Evolutionary conservation across 352 stramenopile species (phyloP), one percentile per base, ranked within the genome.

Genomic region (Pythium coloratum): DNA sequence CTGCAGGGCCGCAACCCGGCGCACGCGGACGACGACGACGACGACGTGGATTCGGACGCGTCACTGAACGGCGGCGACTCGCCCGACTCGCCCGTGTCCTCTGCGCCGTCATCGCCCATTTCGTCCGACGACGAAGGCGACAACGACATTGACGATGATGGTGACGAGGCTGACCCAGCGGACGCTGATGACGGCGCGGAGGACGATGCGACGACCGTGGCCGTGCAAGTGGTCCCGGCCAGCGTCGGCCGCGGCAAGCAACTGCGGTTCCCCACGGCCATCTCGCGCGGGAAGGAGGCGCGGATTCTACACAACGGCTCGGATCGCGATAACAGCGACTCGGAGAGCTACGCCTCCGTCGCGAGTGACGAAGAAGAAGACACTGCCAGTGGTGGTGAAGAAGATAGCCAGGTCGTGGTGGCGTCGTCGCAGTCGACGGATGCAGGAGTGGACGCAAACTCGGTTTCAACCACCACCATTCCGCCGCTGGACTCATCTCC

Each of bases 161-260:
- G 38, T 16, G 62, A 71, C 6, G 55, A 56, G 4, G 51, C 38
- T 8, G 57, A 73, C 44, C 47, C 42, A 54, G 67, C 53, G 6
- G 40, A 67, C 14, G 49, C 60, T 18, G 49, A 60, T 24, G 70
- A 55, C 40, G 70, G 73, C 42, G 61, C 32, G 14, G 65, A 72
- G 2, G 53, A 51, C 46, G 62, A 70, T 12, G 67, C 66, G 28
- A 47, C 24, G 2, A 55, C 60, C 14, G 30, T 76, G 3, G 76
- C 76, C 1, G 80, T 92, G 65, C 79, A 94, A 63, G 82, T 94
- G 12, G 77, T 94, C 75, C 86, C 86, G 3, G 67, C 86, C 26
- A 90, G 69, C 59, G 84, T 89, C 9, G 86, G 86, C 3, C 75
- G 82, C 10, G 86, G 86, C 50, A 94, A 94, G 69, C 86, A 94